Base-by-base conservation (phyloP, 1,139 yeast genomes). In the Taphrina confusa region DNA sequence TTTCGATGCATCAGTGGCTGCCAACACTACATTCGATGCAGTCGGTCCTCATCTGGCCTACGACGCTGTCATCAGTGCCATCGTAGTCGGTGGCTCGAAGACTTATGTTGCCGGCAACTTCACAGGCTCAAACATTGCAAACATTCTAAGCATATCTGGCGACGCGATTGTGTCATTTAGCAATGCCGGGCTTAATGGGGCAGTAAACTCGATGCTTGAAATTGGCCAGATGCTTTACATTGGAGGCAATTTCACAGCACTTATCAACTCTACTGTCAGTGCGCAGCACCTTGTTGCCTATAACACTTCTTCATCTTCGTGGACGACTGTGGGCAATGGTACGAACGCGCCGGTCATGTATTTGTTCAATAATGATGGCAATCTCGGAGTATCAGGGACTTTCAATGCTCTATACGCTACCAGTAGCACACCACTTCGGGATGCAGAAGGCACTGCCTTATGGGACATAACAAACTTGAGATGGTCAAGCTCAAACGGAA, bases 11-110 rank as follows among this genome's bases (percentile, higher is more conserved):
- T 61, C 74, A 68, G 25, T 67, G 66, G 37, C 74, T 70, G 79
- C 77, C 61, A 81, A 87, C 47, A 82, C 94, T 0, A 74, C 87
- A 0, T 73, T 91, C 57, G 88, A 88, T 66, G 65, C 71, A n/a
- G 72, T 86, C 44, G 88, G 95, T 31, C 58, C 68, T 1, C 65
- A 72, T 20, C 70, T 85, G 1, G 71, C 80, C 0, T 66, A 72
- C 1, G 72, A 74, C 64, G 78, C 86, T 1, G 70, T 68, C 4
- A 73, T 86, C 4, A 71, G 70, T 8, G 68, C 74, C 0, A 45
- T 66, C 25, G 40, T 56, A 2, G 55, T 58, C 14, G 28, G 30
- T 9, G 57, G 65, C 22, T 40, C 61, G 6, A 33, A 28, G n/a
- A 34, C 64, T 5, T 58, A 57, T 25, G 58, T 65, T 23, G 67